Percentiles rank a stretch among this genome's conserved stretches.
Conservation (phyloP, 768 basidiomycete species). For the Pulveroboletus sp. region DNA sequence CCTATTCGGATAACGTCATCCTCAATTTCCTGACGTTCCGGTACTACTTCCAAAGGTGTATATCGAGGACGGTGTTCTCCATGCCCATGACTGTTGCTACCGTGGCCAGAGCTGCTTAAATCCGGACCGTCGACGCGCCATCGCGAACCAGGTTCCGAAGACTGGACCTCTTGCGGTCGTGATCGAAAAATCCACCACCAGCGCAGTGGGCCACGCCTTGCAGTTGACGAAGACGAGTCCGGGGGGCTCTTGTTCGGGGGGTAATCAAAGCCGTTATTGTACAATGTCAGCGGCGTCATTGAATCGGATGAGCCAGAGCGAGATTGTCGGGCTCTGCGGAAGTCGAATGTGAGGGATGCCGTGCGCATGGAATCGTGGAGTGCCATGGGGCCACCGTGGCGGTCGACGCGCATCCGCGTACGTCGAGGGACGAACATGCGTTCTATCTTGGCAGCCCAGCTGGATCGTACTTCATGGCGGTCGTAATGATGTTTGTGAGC, state of each 20-base stretch:
- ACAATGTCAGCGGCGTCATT: conserved; percentile 21
- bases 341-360: neutral
- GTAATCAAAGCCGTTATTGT: conserved; percentile 1
- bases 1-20: conserved; percentile 21
- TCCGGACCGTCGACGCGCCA: conserved; percentile 29
- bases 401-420: conserved; percentile 13
- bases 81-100: conserved; percentile 8
- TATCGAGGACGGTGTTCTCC: conserved; percentile 1
- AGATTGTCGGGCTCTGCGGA: conserved; percentile 5
- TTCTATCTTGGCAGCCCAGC: conserved; percentile 6
- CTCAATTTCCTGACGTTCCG: conserved; percentile 11
- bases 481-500: no score
- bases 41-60: conserved; percentile 3
- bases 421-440: conserved; percentile 15
- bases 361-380: conserved; percentile 22
- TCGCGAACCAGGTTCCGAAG: conserved; percentile 14
- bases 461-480: no score
- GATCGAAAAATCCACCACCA: conserved; percentile 25
- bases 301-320: conserved; percentile 28
- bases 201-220: conserved; percentile 8
- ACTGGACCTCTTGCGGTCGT: conserved; percentile 23
- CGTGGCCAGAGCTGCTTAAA: conserved; percentile 19
- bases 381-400: conserved; percentile 12
- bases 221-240: conserved; percentile 2
- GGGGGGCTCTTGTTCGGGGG: conserved; percentile 3